phyloP scores from a whole-genome alignment of 2,329 filamentous ascomycete genomes.

The Colletotrichum lupini region DNA sequence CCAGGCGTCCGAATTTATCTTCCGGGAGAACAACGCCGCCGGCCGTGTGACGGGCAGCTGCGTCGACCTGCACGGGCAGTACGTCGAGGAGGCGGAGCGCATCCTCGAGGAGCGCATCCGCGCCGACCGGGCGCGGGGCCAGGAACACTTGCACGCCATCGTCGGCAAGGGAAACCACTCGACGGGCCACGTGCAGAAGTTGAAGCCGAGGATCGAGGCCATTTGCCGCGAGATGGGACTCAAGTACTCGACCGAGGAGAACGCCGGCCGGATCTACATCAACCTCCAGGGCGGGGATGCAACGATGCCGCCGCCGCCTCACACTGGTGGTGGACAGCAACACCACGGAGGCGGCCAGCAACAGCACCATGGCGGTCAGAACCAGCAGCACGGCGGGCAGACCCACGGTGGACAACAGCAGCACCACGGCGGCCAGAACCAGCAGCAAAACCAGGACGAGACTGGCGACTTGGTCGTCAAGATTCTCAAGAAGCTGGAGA shows the following conservation, averaged over 20 bases:
- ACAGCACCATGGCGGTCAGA: conserved; percentile 51
- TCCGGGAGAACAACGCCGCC: conserved; percentile 90
- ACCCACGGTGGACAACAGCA: conserved; percentile 48
- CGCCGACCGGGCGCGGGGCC: conserved; percentile 77
- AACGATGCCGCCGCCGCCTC: conserved; percentile 53
- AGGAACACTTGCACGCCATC: conserved; percentile 91
- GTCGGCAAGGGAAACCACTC: conserved; percentile 96
- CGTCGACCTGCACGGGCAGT: conserved; percentile 95
- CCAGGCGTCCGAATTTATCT: conserved; percentile 93
- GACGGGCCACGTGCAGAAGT: conserved; percentile 84
- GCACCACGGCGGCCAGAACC: conserved; percentile 52
- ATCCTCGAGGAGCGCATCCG: conserved; percentile 89
- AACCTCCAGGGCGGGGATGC: conserved; percentile 81
- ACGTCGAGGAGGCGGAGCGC: conserved; percentile 92
- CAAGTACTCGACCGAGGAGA: conserved; percentile 86
- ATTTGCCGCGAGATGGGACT: conserved; percentile 86
- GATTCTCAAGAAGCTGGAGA: conserved; percentile 73
- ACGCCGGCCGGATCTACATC: conserved; percentile 89
- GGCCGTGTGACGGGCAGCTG: conserved; percentile 82
- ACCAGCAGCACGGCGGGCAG: conserved; percentile 55
- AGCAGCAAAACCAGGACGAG: conserved; percentile 56
- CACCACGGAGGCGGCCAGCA: conserved; percentile 52
- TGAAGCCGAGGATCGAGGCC: conserved; percentile 94
- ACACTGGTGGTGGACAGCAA: conserved; percentile 52
- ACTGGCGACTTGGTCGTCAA: conserved; percentile 71